Conservation (phyloP, 805 yeast genomes). For the Candida saitoana region DNA sequence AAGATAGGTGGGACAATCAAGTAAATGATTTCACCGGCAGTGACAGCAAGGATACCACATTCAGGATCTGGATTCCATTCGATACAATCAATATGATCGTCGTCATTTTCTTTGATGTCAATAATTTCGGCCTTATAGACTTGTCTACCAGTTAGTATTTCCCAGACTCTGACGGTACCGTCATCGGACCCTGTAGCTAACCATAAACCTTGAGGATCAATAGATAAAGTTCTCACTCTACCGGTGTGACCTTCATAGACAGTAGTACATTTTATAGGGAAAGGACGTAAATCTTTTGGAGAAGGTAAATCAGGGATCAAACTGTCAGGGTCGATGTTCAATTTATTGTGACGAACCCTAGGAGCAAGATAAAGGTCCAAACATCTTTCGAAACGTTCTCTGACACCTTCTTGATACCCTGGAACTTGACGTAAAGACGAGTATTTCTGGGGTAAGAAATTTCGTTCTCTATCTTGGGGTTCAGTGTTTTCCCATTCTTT, state of each 20-base stretch:
- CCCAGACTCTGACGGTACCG: constrained; percentile 96
- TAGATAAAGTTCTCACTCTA: constrained; percentile 72
- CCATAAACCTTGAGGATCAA: constrained; percentile 91
- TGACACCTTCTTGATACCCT: constrained; percentile 77
- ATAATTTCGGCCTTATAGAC: constrained; percentile 60
- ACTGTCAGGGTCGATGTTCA: constrained; percentile 93
- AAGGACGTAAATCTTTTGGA: constrained; percentile 93
- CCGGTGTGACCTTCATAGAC: constrained; percentile 79
- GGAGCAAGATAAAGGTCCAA: constrained; percentile 94
- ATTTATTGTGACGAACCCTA: constrained; percentile 84
- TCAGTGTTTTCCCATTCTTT: constrained; percentile 66
- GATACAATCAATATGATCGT: constrained; percentile 74
- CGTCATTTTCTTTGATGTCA: constrained; percentile 51
- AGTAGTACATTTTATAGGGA: constrained; percentile 89
- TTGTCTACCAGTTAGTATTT: constrained; percentile 90
- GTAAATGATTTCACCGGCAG: constrained; percentile 76
- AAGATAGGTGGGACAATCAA: constrained; percentile 87
- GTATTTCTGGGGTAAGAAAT: constrained; percentile 79
- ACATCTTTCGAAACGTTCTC: constrained; percentile 92
- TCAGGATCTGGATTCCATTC: constrained; percentile 85
- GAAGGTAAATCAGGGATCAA: constrained; percentile 94
- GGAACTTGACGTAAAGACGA: constrained; percentile 86
- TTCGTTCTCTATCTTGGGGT: constrained; percentile 72
- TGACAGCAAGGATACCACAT: constrained; percentile 76
- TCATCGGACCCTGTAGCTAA: constrained; percentile 97